These are phyloP conservation scores for Trichoderma erinaceum DNA, from an alignment of 495 filamentous ascomycete genomes.

Conservation along the genomic window DNA sequence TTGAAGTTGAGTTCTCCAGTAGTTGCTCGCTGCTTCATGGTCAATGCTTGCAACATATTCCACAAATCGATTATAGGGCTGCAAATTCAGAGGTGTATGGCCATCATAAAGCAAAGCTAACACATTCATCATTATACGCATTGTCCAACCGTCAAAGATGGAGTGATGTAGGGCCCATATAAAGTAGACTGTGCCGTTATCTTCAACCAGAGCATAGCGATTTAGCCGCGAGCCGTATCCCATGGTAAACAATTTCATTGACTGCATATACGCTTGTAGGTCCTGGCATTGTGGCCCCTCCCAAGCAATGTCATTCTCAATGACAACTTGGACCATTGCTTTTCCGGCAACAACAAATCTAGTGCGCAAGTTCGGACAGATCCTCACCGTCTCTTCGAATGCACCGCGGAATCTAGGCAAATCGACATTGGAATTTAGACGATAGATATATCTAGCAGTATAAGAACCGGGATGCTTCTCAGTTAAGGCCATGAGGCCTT, in stretches of 20 bases:
- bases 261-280: not conserved
- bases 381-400: constrained; percentile 46
- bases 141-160: constrained; percentile 37
- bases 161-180: constrained; percentile 42
- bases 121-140: constrained; percentile 17
- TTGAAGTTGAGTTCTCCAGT: not conserved
- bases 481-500: constrained; percentile 44
- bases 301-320: constrained; percentile 15
- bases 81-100: constrained; percentile 13
- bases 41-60: not conserved
- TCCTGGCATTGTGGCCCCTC: not conserved
- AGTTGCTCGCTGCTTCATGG: not conserved
- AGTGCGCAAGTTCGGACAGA: constrained; percentile 60
- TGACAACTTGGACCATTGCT: constrained; percentile 23
- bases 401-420: constrained; percentile 38
- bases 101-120: not conserved
- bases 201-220: constrained; percentile 29
- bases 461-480: constrained; percentile 37
- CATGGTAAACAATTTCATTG: constrained; percentile 11
- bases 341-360: constrained; percentile 21
- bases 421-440: constrained; percentile 36
- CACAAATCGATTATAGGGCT: not conserved
- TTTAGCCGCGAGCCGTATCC: constrained; percentile 19
- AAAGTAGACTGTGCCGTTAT: constrained; percentile 43
- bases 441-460: constrained; percentile 35